These are phyloP conservation scores for Metschnikowia drakensbergensis DNA, from an alignment of 805 yeast genomes.

Conservation along the genomic window DNA sequence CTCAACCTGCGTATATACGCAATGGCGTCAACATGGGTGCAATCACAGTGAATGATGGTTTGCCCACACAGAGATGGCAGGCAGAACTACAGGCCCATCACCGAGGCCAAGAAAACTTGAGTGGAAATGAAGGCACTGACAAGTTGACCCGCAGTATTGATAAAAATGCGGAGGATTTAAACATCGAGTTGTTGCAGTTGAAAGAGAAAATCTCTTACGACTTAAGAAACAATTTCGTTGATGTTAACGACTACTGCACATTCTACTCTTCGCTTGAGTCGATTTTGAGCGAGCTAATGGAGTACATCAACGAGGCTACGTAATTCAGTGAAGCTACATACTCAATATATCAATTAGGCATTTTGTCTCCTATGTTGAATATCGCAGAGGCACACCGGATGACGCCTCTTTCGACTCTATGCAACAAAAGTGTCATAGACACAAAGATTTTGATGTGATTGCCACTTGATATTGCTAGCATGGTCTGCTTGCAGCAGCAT, in stretches of 20 bases:
- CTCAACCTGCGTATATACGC: conserved; percentile 30
- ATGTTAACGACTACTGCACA: conserved; percentile 43
- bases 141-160: background rate
- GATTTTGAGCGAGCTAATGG: conserved; percentile 37
- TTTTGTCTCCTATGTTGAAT: background rate
- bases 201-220: conserved; percentile 39
- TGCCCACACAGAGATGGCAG: background rate
- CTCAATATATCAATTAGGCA: background rate
- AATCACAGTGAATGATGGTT: conserved; percentile 8
- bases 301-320: conserved; percentile 24
- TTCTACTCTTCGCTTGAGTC: conserved; percentile 41
- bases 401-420: too few relatives aligned
- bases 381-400: too few relatives aligned
- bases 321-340: background rate
- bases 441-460: too few relatives aligned
- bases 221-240: conserved; percentile 41
- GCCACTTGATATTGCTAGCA: too few relatives aligned
- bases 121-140: background rate
- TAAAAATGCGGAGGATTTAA: conserved; percentile 14
- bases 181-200: conserved; percentile 30
- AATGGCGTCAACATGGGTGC: conserved; percentile 13
- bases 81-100: background rate
- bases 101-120: background rate
- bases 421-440: too few relatives aligned
- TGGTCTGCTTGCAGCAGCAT: too few relatives aligned